Evolutionary conservation across 345 rosid genomes (phyloP), one percentile per base, ranked within the genome.

Genomic region (Odontarrhena argentea): DNA sequence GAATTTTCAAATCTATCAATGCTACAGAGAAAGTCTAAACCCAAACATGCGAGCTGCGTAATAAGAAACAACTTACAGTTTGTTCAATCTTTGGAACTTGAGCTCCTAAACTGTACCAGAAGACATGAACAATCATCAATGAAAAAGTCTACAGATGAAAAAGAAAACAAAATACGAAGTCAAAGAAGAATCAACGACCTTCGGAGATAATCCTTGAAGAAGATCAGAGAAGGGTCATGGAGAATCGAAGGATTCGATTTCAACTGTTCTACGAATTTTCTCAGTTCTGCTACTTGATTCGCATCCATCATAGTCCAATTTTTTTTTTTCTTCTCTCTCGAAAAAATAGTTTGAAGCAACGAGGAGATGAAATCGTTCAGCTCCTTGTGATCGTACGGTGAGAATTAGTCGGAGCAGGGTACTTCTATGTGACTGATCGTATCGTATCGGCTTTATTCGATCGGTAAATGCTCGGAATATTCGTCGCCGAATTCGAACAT

Each of bases 141-240:
- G 47, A 25, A 52, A 11, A 51, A 37, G n/a, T 26, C 40, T 5
- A 47, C 42, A n/a, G 3, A 2, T 2, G 11, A 55, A 59, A 28
- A 30, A 50, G 10, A 15, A 8, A 28, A n/a, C 26, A 13, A 4
- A 8, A 28, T 53, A 40, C 24, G 15, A 44, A 13, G 64, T 10
- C 28, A 13, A 40, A 37, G 13, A 37, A 32, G 4, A 28, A 30
- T 52, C 4, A 36, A 11, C 3, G 14, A 86, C 98, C 95, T 83
- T 40, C 62, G 72, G 54, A 89, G 89, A 70, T 82, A 86, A 1
- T 84, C 68, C 53, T 80, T 89, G 88, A 87, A 86, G 89, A 89
- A 89, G 35, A 71, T 22, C 35, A 92, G 78, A 67, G 78, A 80
- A 38, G 98, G 87, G 25, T 79, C 70, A 45, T 83, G 80, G 65